A percentile compares a stretch with the other conserved stretches of the same genome.
phyloP scores from a whole-genome alignment of 345 rosid genomes.

The Eutrema yunnanense region DNA sequence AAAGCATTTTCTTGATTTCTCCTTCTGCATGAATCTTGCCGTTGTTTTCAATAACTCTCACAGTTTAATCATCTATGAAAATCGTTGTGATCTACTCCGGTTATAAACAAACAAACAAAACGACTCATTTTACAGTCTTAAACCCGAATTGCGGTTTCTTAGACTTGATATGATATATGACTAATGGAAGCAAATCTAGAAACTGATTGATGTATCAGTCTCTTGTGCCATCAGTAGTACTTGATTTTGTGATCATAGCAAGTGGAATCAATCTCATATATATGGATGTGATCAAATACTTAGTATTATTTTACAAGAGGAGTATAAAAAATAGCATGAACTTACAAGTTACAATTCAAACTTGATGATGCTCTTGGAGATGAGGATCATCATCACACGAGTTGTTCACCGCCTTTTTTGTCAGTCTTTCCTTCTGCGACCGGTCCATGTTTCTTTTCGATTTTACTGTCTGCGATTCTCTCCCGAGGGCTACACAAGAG shows the following conservation, averaged over 20 bases:
- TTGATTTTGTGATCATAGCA: not conserved
- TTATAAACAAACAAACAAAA: no score
- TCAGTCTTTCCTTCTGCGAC: not conserved
- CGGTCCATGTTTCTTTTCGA: constrained; percentile 9
- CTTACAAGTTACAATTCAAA: constrained; percentile 2
- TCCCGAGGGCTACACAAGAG: constrained; percentile 26
- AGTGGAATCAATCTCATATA: not conserved
- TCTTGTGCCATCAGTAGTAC: not conserved
- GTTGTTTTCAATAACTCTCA: no score
- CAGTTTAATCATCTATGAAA: no score
- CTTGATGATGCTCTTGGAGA: not conserved
- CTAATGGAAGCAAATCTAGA: no score
- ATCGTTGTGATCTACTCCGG: no score
- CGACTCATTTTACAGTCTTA: no score
- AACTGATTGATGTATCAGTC: not conserved
- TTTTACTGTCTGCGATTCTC: constrained; percentile 11
- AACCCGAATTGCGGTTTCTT: no score
- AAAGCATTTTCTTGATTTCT: no score
- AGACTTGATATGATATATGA: no score
- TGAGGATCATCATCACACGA: constrained; percentile 1
- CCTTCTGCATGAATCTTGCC: no score
- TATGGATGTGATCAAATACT: not conserved
- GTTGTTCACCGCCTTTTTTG: not conserved
- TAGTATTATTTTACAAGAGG: not conserved
- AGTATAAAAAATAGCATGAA: not conserved